Base-by-base conservation (phyloP, 495 filamentous ascomycete species). In the Podospora comata region DNA sequence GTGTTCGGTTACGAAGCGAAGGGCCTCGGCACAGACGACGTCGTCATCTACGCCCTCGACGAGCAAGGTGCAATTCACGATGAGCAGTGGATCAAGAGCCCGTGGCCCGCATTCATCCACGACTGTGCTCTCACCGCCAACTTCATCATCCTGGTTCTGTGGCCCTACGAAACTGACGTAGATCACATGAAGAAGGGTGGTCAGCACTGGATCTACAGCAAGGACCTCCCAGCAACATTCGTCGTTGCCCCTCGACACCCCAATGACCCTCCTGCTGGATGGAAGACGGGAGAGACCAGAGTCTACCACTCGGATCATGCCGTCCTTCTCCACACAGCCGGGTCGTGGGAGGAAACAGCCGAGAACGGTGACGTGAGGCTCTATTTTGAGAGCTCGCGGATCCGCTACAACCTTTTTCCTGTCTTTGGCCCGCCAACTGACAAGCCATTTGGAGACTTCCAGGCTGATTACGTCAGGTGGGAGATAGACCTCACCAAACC, bases 61-160 rank as follows among this genome's bases (percentile, higher is more conserved):
- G 4, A 56, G 54, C 19, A 18, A 56, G 54, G 54, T 6, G 4
- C 15, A 9, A 20, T 56, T 13, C 5, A 20, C 5, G 54, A 56
- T 20, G 54, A 56, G 11, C 54, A 56, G 19, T 56, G 54, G 54
- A 56, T 56, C 19, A 56, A 56, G 30, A 7, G 54, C 16, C 65
- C 65, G 4, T 66, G 65, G 65, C 28, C 55, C 2, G 65, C 65
- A n/a, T 66, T 66, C 18, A 66, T 66, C 16, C 65, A 66, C 28
- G 65, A 66, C 55, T 66, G 65, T n/a, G 65, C 65, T 20, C 13
- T 66, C 54, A 66, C 65, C 18, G 2, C n/a, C 18, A 66, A 66
- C 54, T 66, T 34, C 19, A 60, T 66, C 55, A 44, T 66, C 3
- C 20, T 66, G 7, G 65, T 66, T 5, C 55, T 66, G 5, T 66